phyloP scores from a whole-genome alignment of 192 early-diverging fungal genomes.

The Coemansia reversa region DNA sequence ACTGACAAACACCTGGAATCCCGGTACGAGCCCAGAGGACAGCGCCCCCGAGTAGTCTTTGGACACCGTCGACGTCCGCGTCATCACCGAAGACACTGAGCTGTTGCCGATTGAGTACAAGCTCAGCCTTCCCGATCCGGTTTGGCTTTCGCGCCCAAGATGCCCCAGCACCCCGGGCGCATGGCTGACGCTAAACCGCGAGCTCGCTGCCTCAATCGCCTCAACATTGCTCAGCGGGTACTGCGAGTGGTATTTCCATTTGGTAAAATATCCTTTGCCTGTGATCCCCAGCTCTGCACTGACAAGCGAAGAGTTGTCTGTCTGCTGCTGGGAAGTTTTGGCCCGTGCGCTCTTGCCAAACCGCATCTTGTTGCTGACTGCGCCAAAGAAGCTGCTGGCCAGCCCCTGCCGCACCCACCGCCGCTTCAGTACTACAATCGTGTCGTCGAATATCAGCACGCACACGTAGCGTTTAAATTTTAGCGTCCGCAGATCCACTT shows the following conservation, averaged over 20 bases:
- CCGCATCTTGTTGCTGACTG: slow-evolving; percentile 55
- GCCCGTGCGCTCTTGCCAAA: slow-evolving; percentile 51
- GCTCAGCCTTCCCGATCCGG: slow-evolving; percentile 46
- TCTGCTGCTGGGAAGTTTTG: slow-evolving; percentile 15
- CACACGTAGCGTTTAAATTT: slow-evolving; percentile 65
- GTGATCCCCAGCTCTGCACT: slow-evolving; percentile 55
- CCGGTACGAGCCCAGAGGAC: slow-evolving; percentile 52
- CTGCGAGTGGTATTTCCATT: slow-evolving; percentile 66
- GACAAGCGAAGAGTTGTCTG: slow-evolving; percentile 55
- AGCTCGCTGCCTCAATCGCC: slow-evolving; percentile 61
- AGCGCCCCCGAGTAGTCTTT: slow-evolving; percentile 57
- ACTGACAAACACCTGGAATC: slow-evolving; percentile 56
- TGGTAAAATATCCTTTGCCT: slow-evolving; percentile 66
- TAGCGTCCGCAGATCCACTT: slow-evolving; percentile 61
- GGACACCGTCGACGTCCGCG: slow-evolving; percentile 55
- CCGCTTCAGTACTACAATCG: slow-evolving; percentile 65
- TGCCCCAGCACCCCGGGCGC: slow-evolving; percentile 44
- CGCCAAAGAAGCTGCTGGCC: slow-evolving; percentile 57
- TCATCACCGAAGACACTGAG: slow-evolving; percentile 57
- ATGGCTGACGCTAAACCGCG: slow-evolving; percentile 48
- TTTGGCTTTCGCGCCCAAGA: slow-evolving; percentile 43
- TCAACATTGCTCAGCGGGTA: slow-evolving; percentile 61
- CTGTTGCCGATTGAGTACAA: slow-evolving; percentile 57
- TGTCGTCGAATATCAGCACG: slow-evolving; percentile 65
- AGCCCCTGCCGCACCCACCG: slow-evolving; percentile 59